Evolutionary conservation across 345 rosid genomes (phyloP).

Genomic region (Salix koriyanagi): DNA sequence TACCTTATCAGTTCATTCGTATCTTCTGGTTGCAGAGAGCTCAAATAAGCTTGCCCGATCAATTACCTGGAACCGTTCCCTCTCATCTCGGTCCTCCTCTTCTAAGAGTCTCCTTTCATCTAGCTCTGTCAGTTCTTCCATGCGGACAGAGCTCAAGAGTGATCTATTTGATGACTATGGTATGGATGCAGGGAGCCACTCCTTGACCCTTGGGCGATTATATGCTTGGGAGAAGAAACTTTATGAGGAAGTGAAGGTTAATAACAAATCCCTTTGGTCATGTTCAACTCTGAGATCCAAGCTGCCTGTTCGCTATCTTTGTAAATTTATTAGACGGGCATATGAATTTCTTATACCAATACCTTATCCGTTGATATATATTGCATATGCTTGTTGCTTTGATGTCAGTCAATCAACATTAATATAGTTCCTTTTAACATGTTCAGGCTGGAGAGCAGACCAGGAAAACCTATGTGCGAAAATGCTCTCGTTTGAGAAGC

Average conservation of each 20-base stretch:
- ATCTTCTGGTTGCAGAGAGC: slow-evolving; percentile 27
- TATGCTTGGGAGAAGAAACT: slow-evolving; percentile 53
- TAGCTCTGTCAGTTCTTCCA: slow-evolving; percentile 31
- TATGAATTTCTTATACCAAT: too few species aligned
- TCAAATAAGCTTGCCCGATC: slow-evolving; percentile 34
- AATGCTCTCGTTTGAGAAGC: slow-evolving; percentile 21
- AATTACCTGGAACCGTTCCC: slow-evolving; percentile 26
- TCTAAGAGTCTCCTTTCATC: slow-evolving; percentile 30
- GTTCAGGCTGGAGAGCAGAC: slow-evolving; percentile 35
- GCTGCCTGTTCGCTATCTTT: not conserved
- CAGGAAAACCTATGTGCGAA: slow-evolving; percentile 30
- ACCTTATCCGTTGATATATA: not conserved
- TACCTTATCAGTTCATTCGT: not conserved
- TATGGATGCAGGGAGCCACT: slow-evolving; percentile 40
- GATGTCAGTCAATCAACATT: not conserved
- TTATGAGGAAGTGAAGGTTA: slow-evolving; percentile 44
- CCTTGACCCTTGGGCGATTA: slow-evolving; percentile 33
- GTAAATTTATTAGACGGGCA: too few species aligned
- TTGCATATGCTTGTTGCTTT: not conserved
- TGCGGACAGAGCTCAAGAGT: slow-evolving; percentile 25
- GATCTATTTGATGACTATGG: slow-evolving; percentile 30
- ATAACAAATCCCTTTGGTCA: not conserved
- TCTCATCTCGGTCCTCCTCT: slow-evolving; percentile 29
- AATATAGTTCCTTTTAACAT: slow-evolving; percentile 4
- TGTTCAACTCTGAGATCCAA: not conserved